These are phyloP conservation scores for Dryas integrifolia DNA, from an alignment of 331 rosid species.

Conservation along the genomic window DNA sequence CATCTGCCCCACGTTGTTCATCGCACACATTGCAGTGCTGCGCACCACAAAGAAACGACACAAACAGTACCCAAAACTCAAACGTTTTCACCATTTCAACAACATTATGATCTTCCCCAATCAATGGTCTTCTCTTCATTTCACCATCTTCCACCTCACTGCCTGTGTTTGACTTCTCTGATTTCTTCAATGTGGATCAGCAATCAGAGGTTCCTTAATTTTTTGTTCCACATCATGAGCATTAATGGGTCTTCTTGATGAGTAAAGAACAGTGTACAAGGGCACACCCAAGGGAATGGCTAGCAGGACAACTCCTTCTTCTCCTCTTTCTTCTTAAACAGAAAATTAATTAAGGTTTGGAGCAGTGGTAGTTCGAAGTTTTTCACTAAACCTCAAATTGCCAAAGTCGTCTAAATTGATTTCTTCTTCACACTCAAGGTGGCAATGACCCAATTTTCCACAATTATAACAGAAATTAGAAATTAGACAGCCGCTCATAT, in stretches of 20 bases:
- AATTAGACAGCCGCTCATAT: too few relatives aligned
- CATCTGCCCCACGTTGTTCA: constrained; percentile 21
- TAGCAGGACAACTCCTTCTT: background rate
- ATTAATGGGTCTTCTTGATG: background rate
- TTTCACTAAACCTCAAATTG: too few relatives aligned
- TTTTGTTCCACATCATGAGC: background rate
- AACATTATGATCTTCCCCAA: constrained; percentile 22
- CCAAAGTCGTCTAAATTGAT: too few relatives aligned
- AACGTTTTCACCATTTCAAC: constrained; percentile 2
- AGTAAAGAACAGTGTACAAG: background rate
- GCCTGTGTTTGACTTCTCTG: background rate
- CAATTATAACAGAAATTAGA: too few relatives aligned
- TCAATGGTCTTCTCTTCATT: background rate
- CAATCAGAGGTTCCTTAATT: constrained; percentile 1
- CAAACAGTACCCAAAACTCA: constrained; percentile 21
- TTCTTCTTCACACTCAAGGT: too few relatives aligned
- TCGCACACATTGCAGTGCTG: constrained; percentile 21
- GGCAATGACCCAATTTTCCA: too few relatives aligned
- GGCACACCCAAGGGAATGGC: constrained; percentile 21
- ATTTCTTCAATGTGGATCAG: background rate
- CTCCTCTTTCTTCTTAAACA: too few relatives aligned
- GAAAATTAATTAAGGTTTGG: too few relatives aligned
- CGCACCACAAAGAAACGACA: constrained; percentile 19
- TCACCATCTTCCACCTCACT: background rate
- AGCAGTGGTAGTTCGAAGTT: too few relatives aligned